These are phyloP conservation scores for Dacryopinax primogenitus DNA, from an alignment of 768 basidiomycete species.

Conservation along the genomic window DNA sequence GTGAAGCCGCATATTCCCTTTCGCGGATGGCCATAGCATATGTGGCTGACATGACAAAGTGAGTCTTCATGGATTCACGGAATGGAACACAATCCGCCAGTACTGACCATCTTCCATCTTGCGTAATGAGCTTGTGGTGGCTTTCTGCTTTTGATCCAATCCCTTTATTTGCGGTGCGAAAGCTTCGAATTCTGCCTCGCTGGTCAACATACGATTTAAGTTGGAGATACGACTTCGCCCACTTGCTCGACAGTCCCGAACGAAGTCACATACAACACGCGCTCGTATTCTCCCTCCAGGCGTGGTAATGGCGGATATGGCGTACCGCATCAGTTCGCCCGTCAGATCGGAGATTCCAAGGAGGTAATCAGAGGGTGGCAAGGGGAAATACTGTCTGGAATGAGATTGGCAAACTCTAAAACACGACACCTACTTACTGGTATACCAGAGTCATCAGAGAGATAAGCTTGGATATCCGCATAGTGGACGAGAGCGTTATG, in stretches of 20 bases:
- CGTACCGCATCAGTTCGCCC: conserved; percentile 92
- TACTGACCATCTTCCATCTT: conserved; percentile 85
- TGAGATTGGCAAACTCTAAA: conserved; percentile 8
- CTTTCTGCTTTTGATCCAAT: conserved; percentile 73
- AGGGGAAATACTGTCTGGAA: conserved; percentile 50
- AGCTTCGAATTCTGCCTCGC: conserved; percentile 57
- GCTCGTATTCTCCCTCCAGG: conserved; percentile 43
- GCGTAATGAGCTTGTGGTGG: conserved; percentile 73
- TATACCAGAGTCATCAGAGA: conserved; percentile 48
- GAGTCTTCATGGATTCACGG: background rate
- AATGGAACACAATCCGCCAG: background rate
- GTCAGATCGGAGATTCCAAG: conserved; percentile 89
- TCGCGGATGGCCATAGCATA: conserved; percentile 4
- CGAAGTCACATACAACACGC: conserved; percentile 52
- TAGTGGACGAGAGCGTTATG: conserved; percentile 54
- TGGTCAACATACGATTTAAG: background rate
- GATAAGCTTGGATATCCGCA: conserved; percentile 47
- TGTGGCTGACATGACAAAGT: background rate
- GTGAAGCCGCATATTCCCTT: background rate
- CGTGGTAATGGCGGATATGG: conserved; percentile 66
- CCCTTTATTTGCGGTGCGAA: conserved; percentile 58
- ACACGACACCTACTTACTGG: conserved; percentile 38
- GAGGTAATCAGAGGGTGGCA: conserved; percentile 73
- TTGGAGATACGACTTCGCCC: conserved; percentile 16
- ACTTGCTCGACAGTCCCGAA: conserved; percentile 63